Evolutionary conservation across 1,139 yeast genomes (phyloP), one percentile per base, ranked within the genome.

Genomic region (Candida buenavistaensis): DNA sequence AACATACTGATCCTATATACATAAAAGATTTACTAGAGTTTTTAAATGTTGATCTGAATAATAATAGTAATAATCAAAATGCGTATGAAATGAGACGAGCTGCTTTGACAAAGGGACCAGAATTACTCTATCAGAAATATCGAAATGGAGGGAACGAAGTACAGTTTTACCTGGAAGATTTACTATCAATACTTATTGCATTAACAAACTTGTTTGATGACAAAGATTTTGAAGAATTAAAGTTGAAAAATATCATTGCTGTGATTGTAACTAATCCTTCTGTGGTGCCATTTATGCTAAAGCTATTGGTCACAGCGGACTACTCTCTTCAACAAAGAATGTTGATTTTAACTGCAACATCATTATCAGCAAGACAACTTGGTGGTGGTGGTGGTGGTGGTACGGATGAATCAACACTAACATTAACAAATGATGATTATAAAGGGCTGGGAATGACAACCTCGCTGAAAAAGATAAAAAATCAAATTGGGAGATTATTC

Each of bases 291-390:
- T 64, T 62, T 35, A 42, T 79, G 3, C 59, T 73, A 21, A 50
- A 59, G 21, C 51, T 77, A 26, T 59, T 82, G 19, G 57, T 70
- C 3, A 57, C 68, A 0, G 89, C 87, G 0, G 94, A 83, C 51
- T 79, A 78, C 46, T 80, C 88, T 0, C 59, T 83, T 13, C 82
- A 78, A 44, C 82, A 77, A 42, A 55, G 90, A 30, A 62, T 82
- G 51, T 55, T 67, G 36, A 63, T 82, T 14, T 54, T 83, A 20
- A 68, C 84, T 1, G 62, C 80, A 0, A 51, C 81, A 11, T 76
- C 83, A 0, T 55, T 81, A 25, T 74, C 81, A 3, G 79, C 82
- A 0, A 58, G 92, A 43, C 80, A 78, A 43, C 59, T 80, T 11
- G 59, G 76, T 33, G 90, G 90, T 9, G 23, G 23, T 21, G 23